Evolutionary conservation across 1,284 basidiomycete species (phyloP).

Genomic region (Leccinum fuscescens): DNA sequence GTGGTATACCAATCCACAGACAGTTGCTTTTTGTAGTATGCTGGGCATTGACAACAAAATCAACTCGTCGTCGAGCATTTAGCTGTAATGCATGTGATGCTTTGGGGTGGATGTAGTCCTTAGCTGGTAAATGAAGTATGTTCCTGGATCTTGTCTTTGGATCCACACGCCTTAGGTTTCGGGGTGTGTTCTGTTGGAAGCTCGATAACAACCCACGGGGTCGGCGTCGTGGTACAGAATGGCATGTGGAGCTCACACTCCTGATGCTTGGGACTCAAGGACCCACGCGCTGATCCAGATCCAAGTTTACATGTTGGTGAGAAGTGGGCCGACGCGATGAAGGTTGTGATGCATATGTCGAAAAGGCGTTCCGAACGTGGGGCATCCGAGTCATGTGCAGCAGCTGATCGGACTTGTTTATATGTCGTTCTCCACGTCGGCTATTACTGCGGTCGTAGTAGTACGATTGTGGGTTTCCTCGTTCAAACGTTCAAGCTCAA

Average conservation of each 20-base stretch:
- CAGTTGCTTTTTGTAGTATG: conserved; percentile 81
- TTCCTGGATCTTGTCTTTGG: not conserved
- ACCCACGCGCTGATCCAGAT: too few species aligned
- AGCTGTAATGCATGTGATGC: not conserved
- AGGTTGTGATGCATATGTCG: too few species aligned
- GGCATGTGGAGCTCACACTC: conserved; percentile 31
- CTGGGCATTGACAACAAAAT: conserved; percentile 81
- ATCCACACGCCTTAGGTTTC: not conserved
- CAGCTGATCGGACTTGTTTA: too few species aligned
- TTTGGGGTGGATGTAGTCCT: not conserved
- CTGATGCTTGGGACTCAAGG: conserved; percentile 42
- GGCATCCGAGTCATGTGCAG: conserved; percentile 29
- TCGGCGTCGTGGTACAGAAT: conserved; percentile 28
- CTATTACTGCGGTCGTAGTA: too few species aligned
- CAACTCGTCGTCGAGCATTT: conserved; percentile 41
- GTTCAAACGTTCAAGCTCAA: too few species aligned
- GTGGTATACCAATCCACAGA: conserved; percentile 82
- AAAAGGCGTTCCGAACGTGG: conserved; percentile 73
- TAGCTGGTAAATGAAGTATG: not conserved
- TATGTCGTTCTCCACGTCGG: too few species aligned
- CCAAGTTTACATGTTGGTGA: too few species aligned
- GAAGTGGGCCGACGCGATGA: too few species aligned
- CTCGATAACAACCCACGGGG: conserved; percentile 3
- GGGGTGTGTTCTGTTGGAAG: not conserved
- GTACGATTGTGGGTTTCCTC: too few species aligned